A percentile compares a stretch with the other conserved stretches of the same genome.
Conservation (phyloP, 495 filamentous ascomycete species). For the Xylaria sp. region DNA sequence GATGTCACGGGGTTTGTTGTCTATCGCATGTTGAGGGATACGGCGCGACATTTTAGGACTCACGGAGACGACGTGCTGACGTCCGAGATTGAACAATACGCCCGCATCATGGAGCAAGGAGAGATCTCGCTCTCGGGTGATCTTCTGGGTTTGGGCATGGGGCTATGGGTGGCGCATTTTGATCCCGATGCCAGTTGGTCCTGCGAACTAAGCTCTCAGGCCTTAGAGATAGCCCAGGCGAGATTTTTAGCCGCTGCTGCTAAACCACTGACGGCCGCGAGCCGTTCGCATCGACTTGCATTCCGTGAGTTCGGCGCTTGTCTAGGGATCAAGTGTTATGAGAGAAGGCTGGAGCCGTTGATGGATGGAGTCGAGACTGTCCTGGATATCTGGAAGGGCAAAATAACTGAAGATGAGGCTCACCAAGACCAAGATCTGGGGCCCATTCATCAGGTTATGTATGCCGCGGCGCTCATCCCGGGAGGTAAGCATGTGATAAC, state of each 20-base stretch:
- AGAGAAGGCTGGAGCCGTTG: conserved; percentile 51
- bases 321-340: conserved; percentile 64
- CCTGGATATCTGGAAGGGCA: conserved; percentile 60
- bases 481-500: conserved; percentile 57
- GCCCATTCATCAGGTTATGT: conserved; percentile 71
- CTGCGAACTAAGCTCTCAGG: conserved; percentile 47
- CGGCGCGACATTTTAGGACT: conserved; percentile 41
- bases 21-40: conserved; percentile 60
- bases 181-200: conserved; percentile 62
- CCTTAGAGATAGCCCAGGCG: conserved; percentile 52
- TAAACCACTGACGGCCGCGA: conserved; percentile 42
- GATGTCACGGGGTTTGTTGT: conserved; percentile 67
- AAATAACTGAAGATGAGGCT: conserved; percentile 50
- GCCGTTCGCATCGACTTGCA: conserved; percentile 51
- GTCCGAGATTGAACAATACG: conserved; percentile 65
- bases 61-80: conserved; percentile 45
- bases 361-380: conserved; percentile 53
- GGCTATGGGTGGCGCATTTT: conserved; percentile 69
- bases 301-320: conserved; percentile 71
- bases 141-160: conserved; percentile 69
- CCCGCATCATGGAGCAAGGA: conserved; percentile 59
- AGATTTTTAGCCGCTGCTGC: conserved; percentile 49
- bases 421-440: conserved; percentile 50
- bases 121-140: conserved; percentile 60
- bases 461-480: conserved; percentile 67